Evolutionary conservation across 176 grass and related monocot genomes (phyloP), one percentile per base, ranked within the genome.

Genomic region (Musa beccarii): DNA sequence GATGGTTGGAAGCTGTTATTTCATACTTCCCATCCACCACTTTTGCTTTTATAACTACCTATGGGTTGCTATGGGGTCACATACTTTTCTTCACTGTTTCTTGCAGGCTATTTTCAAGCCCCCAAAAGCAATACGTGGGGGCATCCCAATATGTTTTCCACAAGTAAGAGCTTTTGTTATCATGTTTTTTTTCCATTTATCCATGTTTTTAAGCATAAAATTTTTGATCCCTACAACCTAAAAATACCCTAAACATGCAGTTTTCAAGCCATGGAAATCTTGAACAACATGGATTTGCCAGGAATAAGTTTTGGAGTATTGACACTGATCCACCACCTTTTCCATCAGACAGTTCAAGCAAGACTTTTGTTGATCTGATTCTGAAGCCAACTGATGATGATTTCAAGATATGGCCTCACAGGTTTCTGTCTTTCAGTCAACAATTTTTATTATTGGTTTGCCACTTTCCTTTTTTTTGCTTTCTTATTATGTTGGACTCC

Each of bases 251-350:
- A 29, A 29, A 2, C 2, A 29, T 68, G 66, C 26, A 68, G 66
- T 68, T 68, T 34, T 68, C 66, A 8, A 68, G 43, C 28, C 11
- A 68, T n/a, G 66, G 66, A 68, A 26, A 23, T 68, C 66, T 68
- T 17, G 66, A 68, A 34, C 23, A 34, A 22, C 66, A 68, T 9
- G 66, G 66, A 34, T 68, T 68, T 68, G 66, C 24, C 23, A 68
- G 66, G 26, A 68, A 68, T 22, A 68, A 26, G 26, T 34, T 34
- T 34, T 68, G 66, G 66, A 68, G 2, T 68, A 68, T 68, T 49
- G 66, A 68, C 66, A 68, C 66, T 49, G 26, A 68, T 17, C 66
- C 66, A 68, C 66, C 66, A 13, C 66, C 66, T 68, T 68, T 68
- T 34, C 66, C 66, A 49, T 14, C 66, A 14, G 43, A 34, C 8